Evolutionary conservation across 495 filamentous ascomycete genomes (phyloP), one percentile per base, ranked within the genome.

Genomic region (Penicillium macrosclerotiorum): DNA sequence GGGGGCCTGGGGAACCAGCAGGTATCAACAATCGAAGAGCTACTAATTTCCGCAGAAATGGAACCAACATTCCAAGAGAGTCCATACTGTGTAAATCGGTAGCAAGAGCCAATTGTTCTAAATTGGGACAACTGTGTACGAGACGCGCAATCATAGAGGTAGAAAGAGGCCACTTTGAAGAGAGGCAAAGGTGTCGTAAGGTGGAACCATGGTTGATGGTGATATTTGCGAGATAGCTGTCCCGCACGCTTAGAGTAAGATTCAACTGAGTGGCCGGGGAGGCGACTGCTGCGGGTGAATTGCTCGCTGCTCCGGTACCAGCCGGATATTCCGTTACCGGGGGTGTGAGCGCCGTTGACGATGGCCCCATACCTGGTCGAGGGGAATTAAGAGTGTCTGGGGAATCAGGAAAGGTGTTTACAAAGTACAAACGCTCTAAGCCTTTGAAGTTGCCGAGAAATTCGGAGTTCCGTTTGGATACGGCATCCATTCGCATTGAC

Each of bases 21-120:
- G 69, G 68, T 6, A 72, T 55, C 30, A 82, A 49, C 30, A 78
- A 58, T 12, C 75, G 67, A 2, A 78, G 22, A 0, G 67, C 71
- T 1, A 48, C 57, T 3, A 79, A 50, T 7, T 76, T 74, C 1
- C 69, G 64, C 4, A 79, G 66, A 51, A 79, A 77, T 0, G 74
- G 75, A 26, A 77, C 57, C 1, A 77, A 52, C 18, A 76, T 57
- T 2, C 62, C 60, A 3, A 78, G 34, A 1, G 66, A 61, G 3
- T 75, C 68, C 57, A 79, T 62, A 42, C 63, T 65, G 13, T 59
- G 59, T 5, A 66, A 53, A 2, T 77, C 73, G 6, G 69, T 66
- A 18, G 73, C 73, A n/a, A 78, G 55, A 27, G 59, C 71, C 7
- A 85, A 59, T 51, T 85, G 79, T 49, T 84, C 79, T 14, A 83